Conservation (phyloP, 129 eudicot species). For the Oenanthe sinensis region DNA sequence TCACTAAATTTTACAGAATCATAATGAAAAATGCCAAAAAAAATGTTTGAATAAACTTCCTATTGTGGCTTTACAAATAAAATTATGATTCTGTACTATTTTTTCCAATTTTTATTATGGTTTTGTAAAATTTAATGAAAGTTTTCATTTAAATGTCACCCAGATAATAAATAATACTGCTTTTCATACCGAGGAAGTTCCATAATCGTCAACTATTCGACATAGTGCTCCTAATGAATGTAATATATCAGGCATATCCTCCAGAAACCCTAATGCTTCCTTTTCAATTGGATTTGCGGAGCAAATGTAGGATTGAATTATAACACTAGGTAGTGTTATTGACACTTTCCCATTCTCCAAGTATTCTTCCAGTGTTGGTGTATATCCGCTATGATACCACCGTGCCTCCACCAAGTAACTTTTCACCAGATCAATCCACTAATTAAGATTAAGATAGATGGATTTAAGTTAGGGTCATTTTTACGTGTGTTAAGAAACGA, state of each 20-base stretch:
- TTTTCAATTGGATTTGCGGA: background rate
- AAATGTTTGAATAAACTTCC: too few species aligned
- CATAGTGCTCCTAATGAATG: background rate
- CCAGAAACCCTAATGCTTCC: background rate
- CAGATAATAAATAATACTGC: too few species aligned
- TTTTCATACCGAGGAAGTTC: background rate
- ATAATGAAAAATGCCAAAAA: too few species aligned
- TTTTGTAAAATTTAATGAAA: too few species aligned
- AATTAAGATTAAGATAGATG: background rate
- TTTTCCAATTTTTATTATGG: too few species aligned
- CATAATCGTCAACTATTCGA: background rate
- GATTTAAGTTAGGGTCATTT: background rate
- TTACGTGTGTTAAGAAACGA: background rate
- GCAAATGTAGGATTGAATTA: background rate
- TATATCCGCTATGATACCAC: slow-evolving; percentile 21
- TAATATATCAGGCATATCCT: background rate
- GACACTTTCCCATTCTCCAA: background rate
- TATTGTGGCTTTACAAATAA: too few species aligned
- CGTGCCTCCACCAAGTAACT: slow-evolving; percentile 48
- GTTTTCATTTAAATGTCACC: too few species aligned
- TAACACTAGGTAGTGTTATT: background rate
- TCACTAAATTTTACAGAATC: too few species aligned
- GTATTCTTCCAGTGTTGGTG: background rate
- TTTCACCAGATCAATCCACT: slow-evolving; percentile 57
- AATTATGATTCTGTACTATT: too few species aligned